Evolutionary conservation across 2,329 filamentous ascomycete genomes (phyloP), one percentile per base, ranked within the genome.

Genomic region (Penicillium concentricum): DNA sequence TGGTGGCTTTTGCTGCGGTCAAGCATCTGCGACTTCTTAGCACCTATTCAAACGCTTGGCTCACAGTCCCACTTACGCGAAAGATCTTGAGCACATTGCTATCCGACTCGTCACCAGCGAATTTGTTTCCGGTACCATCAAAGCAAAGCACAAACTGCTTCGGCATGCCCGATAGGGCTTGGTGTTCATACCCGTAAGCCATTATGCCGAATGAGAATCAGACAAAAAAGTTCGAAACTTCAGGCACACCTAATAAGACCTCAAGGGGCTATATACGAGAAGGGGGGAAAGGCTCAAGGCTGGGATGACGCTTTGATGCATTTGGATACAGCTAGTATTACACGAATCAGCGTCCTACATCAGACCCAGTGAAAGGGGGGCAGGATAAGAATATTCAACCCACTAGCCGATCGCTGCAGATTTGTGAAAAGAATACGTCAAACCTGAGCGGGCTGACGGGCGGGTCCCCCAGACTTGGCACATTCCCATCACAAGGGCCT

Each of bases 51-150:
- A 32, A 44, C 16, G 32, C 54, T 56, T 56, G 42, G 48, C 48
- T 41, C 35, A 20, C 16, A 18, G 26, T 42, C 22, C 15, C 37
- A 65, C 70, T 66, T 69, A 76, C 75, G 37, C 74, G 74, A 67
- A 76, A 78, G 30, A 79, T 76, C 61, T 76, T 79, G 47, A 79
- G 68, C 32, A 79, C 78, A 67, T 79, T 79, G 65, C 76, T 79
- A 61, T 79, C 77, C 3, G 73, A 73, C 48, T 75, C 71, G 53
- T 76, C 77, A 18, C 77, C 76, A 15, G 67, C 67, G 55, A 76
- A 79, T 51, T 74, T 77, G 54, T 77, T 78, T 5, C 76, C 76
- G 0, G 77, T 79, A 32, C 77, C 77, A 66, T 79, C 71, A 53
- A 77, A 77, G 58, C 74, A 77, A 22, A 77, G 67, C 44, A 77